Evolutionary conservation across 2,329 filamentous ascomycete species (phyloP).

Genomic region (Tothia fuscella): DNA sequence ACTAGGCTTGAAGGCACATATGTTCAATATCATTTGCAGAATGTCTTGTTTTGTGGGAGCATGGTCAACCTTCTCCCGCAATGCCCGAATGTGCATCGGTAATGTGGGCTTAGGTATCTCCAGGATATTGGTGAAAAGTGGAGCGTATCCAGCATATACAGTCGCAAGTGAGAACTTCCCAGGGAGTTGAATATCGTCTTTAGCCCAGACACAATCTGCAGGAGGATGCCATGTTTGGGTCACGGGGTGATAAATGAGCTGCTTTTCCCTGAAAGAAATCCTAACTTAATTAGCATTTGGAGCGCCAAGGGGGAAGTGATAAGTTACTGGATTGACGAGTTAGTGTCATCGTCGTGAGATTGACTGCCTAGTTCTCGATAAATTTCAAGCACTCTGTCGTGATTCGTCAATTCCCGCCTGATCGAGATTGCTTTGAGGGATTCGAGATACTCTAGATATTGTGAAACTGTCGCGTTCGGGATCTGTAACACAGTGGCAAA

Average conservation of each 20-base stretch:
- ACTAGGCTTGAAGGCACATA: slow-evolving; percentile 8
- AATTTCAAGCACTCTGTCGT: too few species aligned
- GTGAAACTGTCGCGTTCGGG: background rate
- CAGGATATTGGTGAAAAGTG: slow-evolving; percentile 9
- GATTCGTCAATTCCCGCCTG: background rate
- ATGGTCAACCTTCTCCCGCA: background rate
- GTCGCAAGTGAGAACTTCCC: slow-evolving; percentile 9
- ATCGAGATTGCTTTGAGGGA: background rate
- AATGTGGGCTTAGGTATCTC: slow-evolving; percentile 5
- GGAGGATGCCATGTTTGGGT: slow-evolving; percentile 9
- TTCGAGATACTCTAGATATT: slow-evolving; percentile 3
- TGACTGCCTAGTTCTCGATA: too few species aligned
- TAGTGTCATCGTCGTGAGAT: too few species aligned
- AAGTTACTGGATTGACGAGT: background rate
- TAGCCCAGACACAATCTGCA: slow-evolving; percentile 11
- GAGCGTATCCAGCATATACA: background rate
- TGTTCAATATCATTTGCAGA: slow-evolving; percentile 8
- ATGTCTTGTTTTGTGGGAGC: slow-evolving; percentile 5
- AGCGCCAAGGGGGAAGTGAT: too few species aligned
- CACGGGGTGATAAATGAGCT: slow-evolving; percentile 9
- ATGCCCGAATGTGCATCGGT: slow-evolving; percentile 8
- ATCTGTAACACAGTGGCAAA: slow-evolving; percentile 1
- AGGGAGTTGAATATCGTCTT: slow-evolving; percentile 9
- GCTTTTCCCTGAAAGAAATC: slow-evolving; percentile 2
- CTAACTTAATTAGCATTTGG: background rate